Conservation (phyloP, 352 stramenopile species). For the Globisporangium lucens region DNA sequence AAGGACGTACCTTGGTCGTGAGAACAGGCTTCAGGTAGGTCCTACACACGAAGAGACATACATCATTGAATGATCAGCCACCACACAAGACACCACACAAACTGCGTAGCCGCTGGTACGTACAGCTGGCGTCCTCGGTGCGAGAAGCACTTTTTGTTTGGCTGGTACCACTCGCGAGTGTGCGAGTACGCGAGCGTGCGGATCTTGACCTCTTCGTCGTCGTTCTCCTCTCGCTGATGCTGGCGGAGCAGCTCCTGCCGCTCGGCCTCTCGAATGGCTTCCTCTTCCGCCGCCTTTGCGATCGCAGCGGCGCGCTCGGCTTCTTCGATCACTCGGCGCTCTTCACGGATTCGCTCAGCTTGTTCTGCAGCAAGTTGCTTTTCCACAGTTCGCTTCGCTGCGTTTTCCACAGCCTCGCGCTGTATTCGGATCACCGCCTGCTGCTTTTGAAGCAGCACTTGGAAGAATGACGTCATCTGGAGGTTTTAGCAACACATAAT, state of each 20-base stretch:
- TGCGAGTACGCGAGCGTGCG: constrained; percentile 56
- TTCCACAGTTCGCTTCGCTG: constrained; percentile 12
- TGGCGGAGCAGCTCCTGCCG: constrained; percentile 25
- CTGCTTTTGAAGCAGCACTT: constrained; percentile 30
- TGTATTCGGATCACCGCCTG: constrained; percentile 20
- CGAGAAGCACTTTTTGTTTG: constrained; percentile 60
- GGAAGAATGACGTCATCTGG: constrained; percentile 37
- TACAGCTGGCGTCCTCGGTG: constrained; percentile 54
- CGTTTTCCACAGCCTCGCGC: constrained; percentile 25
- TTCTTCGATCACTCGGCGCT: constrained; percentile 12
- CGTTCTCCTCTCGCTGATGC: constrained; percentile 44
- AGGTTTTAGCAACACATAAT: not conserved
- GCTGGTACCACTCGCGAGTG: constrained; percentile 56
- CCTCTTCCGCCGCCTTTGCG: constrained; percentile 19
- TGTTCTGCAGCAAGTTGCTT: constrained; percentile 7
- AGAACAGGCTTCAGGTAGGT: constrained; percentile 65
- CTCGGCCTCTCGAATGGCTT: constrained; percentile 24
- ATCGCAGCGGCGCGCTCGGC: constrained; percentile 9
- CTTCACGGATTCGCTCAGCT: constrained; percentile 5
- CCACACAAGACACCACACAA: not conserved
- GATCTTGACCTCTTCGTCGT: constrained; percentile 60
- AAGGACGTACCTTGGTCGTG: constrained; percentile 26
- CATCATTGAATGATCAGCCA: not conserved
- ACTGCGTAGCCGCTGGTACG: constrained; percentile 11
- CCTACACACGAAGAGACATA: constrained; percentile 19